These are phyloP conservation scores for Colletotrichum sp. DNA, from an alignment of 2,329 filamentous ascomycete genomes.

Conservation along the genomic window DNA sequence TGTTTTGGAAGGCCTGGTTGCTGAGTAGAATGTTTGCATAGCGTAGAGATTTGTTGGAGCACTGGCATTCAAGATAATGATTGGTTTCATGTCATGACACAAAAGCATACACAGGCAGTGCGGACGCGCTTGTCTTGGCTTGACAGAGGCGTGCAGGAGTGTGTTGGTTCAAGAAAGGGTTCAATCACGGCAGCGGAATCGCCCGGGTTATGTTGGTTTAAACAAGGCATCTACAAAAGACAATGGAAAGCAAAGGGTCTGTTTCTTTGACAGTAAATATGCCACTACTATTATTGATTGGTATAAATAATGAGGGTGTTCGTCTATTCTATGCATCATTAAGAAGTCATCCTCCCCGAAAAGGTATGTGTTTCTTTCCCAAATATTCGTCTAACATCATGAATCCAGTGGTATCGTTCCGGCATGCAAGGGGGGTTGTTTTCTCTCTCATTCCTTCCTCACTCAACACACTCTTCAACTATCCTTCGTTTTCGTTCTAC, in stretches of 20 bases:
- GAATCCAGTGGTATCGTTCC: conserved; percentile 13
- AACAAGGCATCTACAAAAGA: background rate
- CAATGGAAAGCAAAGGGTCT: background rate
- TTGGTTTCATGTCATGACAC: conserved; percentile 8
- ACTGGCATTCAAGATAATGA: background rate
- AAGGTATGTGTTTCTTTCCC: background rate
- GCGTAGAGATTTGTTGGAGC: conserved; percentile 1
- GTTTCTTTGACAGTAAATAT: conserved; percentile 4
- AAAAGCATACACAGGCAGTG: background rate
- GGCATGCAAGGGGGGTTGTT: background rate
- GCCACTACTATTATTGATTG: conserved; percentile 8
- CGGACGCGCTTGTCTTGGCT: background rate
- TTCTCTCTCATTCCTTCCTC: background rate
- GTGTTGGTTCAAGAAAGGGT: background rate
- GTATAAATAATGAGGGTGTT: conserved; percentile 11
- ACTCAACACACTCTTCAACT: background rate
- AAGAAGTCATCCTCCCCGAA: background rate
- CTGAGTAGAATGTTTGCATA: conserved; percentile 40
- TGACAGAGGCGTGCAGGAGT: background rate
- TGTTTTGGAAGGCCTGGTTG: conserved; percentile 74
- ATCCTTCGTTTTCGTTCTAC: background rate
- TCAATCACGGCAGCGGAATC: background rate
- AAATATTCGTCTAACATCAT: background rate
- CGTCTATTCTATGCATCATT: conserved; percentile 10
- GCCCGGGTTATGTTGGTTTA: background rate